Evolutionary conservation across 345 rosid genomes (phyloP).

Genomic region (Bruguiera sexangula): DNA sequence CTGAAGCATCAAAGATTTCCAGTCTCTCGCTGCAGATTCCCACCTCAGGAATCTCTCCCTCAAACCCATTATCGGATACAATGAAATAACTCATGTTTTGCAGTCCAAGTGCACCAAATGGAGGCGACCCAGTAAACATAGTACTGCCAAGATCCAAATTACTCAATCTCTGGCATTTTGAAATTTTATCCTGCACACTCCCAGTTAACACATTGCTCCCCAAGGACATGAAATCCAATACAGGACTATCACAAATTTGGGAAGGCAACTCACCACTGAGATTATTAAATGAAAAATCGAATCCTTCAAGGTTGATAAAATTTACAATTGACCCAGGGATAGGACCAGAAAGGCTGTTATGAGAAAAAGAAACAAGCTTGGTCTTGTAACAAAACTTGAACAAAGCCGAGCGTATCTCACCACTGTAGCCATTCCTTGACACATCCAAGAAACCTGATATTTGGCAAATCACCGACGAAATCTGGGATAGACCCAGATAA

Average conservation of each 20-base stretch:
- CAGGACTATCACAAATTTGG: slow-evolving; percentile 54
- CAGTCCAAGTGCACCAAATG: slow-evolving; percentile 54
- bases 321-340: slow-evolving; percentile 67
- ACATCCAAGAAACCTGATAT: slow-evolving; percentile 88
- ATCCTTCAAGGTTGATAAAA: slow-evolving; percentile 67
- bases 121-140: slow-evolving; percentile 60
- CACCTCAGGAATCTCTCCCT: slow-evolving; percentile 56
- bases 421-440: slow-evolving; percentile 66
- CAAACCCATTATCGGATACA: slow-evolving; percentile 64
- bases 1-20: slow-evolving; percentile 69
- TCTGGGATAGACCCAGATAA: slow-evolving; percentile 86
- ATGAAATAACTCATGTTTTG: slow-evolving; percentile 63
- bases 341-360: slow-evolving; percentile 64
- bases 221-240: slow-evolving; percentile 56
- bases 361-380: slow-evolving; percentile 71
- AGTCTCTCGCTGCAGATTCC: slow-evolving; percentile 52
- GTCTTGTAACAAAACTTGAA: slow-evolving; percentile 71
- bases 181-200: slow-evolving; percentile 47
- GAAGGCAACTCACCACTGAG: slow-evolving; percentile 67
- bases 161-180: slow-evolving; percentile 54
- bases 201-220: slow-evolving; percentile 67
- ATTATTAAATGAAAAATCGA: slow-evolving; percentile 77
- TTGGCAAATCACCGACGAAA: slow-evolving; percentile 75
- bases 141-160: slow-evolving; percentile 77
- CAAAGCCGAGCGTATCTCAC: slow-evolving; percentile 63